Conservation (phyloP, 164 flowering plant genomes). For the Magnolia sinica region DNA sequence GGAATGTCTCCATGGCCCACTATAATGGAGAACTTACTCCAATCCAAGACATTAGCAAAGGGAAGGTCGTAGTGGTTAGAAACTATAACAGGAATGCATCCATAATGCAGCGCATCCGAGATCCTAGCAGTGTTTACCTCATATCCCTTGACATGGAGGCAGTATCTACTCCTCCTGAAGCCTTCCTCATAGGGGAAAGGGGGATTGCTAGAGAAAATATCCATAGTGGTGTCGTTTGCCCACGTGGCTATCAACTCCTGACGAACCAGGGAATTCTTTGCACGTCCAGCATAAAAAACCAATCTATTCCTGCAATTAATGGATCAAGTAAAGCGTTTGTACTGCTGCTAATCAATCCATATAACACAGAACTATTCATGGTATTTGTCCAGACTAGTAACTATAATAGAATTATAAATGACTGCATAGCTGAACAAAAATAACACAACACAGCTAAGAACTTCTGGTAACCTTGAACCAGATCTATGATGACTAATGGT, state of each 20-base stretch:
- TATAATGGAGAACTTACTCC: conserved; percentile 51
- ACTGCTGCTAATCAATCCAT: too few relatives aligned
- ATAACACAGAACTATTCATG: too few relatives aligned
- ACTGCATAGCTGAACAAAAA: too few relatives aligned
- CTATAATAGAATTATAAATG: too few relatives aligned
- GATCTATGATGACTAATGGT: too few relatives aligned
- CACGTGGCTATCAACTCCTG: conserved; percentile 29
- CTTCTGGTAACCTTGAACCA: too few relatives aligned
- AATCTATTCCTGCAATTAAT: conserved; percentile 30
- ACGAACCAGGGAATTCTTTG: conserved; percentile 41
- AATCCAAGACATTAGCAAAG: conserved; percentile 48
- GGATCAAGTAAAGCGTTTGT: too few relatives aligned
- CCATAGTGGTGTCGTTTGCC: conserved; percentile 43
- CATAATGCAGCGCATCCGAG: conserved; percentile 54
- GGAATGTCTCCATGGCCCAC: conserved; percentile 34
- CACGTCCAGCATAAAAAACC: conserved; percentile 45
- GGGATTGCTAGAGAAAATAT: conserved; percentile 26
- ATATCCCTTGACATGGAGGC: conserved; percentile 58
- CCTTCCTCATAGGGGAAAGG: conserved; percentile 41
- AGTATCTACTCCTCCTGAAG: conserved; percentile 42
- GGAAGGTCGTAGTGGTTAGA: conserved; percentile 59
- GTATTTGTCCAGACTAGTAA: too few relatives aligned
- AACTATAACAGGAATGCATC: conserved; percentile 55
- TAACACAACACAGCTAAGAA: too few relatives aligned
- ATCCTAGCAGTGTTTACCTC: conserved; percentile 63